Percentiles rank a stretch among this genome's conserved stretches.
phyloP scores from a whole-genome alignment of 2,329 filamentous ascomycete species.

The Fusarium pseudonygamai region DNA sequence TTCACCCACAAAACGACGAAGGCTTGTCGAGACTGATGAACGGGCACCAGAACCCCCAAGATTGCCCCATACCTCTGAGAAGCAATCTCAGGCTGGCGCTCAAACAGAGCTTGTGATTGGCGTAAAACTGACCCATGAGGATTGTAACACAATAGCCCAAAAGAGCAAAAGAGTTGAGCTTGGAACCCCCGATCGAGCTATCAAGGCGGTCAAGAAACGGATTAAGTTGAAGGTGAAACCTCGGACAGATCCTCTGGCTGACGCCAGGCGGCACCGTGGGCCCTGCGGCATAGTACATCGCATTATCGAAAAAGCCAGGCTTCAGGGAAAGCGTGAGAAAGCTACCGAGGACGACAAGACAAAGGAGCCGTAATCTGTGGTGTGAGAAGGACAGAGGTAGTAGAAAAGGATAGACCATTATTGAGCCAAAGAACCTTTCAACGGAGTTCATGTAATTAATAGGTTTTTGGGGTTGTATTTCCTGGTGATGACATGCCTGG shows the following conservation, averaged over 20 bases:
- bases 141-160: not conserved
- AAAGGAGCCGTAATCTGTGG: not conserved
- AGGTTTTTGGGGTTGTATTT: constrained; percentile 18
- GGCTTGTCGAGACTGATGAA: not conserved
- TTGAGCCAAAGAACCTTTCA: not conserved
- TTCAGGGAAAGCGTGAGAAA: not conserved
- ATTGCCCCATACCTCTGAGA: not conserved
- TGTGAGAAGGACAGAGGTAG: not conserved
- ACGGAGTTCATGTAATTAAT: not conserved
- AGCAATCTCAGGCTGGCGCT: not conserved
- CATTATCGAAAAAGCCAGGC: not conserved
- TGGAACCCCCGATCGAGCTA: not conserved
- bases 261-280: not conserved
- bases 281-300: not conserved
- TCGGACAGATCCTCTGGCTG: not conserved
- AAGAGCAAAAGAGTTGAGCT: not conserved
- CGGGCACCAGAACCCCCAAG: not conserved
- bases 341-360: not conserved
- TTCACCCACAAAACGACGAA: constrained; percentile 3
- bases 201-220: not conserved
- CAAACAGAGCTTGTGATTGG: not conserved
- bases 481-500: constrained; percentile 15
- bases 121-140: not conserved
- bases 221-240: not conserved
- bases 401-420: not conserved